Base-by-base conservation (phyloP, 345 rosid genomes). In the Clausena lansium region DNA sequence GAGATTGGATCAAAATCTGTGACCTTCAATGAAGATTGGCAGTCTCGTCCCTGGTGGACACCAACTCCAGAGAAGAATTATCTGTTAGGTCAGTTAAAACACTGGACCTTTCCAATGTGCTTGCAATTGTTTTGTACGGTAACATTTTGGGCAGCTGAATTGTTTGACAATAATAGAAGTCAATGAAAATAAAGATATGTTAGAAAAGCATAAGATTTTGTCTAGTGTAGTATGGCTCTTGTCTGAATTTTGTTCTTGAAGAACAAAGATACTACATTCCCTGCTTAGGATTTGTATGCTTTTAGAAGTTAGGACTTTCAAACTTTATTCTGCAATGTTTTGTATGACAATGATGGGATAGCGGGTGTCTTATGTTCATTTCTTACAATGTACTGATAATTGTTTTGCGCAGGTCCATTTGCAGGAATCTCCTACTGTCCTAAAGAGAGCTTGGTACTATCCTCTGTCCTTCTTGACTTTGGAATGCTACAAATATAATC, bases 11-110 rank as follows among this genome's bases (percentile, higher is more conserved):
- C 94, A 35, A 90, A 84, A 80, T 83, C 86, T 28, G 75, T 92
- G 85, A 89, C 87, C 68, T 90, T 89, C 79, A 92, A 96, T 87
- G 98, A 96, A 83, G 99, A 96, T 86, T 85, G 94, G 75, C 89
- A 88, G 78, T 83, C 95, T 71, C 88, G 97, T 54, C 99, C 99
- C 77, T 96, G 98, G 98, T 96, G 99, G 98, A 92, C 97, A 17
- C 99, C 98, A 81, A 82, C 82, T 81, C 81, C 94, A 47, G 95
- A 84, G 79, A 91, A 87, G 84, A 96, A 96, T 81, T 87, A 90
- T 85, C 89, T 96, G 25, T 85, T 91, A 83, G 99, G 99, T 92
- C 71, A 64, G 92, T 80, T 67, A 19, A 36, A 39, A 41, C 58
- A 33, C 58, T 14, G 50, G 57, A 35, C 50, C 6, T 36, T 62